A percentile compares a stretch with the other conserved stretches of the same genome.
Conservation (phyloP, 2,329 filamentous ascomycete species). For the Penicillium sp. region DNA sequence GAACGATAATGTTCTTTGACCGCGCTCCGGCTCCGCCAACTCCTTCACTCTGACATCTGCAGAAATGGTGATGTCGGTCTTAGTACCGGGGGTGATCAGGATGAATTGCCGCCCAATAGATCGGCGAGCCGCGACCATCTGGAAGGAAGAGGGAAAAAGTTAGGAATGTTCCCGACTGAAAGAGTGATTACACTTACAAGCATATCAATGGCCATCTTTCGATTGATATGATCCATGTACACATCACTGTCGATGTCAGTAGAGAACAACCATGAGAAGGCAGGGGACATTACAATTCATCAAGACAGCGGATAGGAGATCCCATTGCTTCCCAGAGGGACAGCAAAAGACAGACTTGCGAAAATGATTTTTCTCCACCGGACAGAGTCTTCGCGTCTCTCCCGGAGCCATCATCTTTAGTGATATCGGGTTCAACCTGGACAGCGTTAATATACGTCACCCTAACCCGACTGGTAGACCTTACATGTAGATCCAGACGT, state of each 20-base stretch:
- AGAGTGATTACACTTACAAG: conserved; percentile 58
- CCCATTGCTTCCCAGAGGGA: conserved; percentile 98
- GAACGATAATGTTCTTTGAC: conserved; percentile 42
- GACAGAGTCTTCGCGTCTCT: conserved; percentile 88
- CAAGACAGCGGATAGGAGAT: conserved; percentile 85
- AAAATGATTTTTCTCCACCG: conserved; percentile 96
- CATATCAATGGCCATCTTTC: conserved; percentile 88
- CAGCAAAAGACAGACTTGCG: conserved; percentile 87
- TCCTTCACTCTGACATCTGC: conserved; percentile 46
- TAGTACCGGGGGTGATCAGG: conserved; percentile 89
- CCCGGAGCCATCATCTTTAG: conserved; percentile 64
- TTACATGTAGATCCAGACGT: conserved; percentile 70
- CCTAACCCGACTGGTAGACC: neutral
- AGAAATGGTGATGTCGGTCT: conserved; percentile 51
- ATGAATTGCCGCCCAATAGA: conserved; percentile 93
- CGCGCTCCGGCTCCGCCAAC: conserved; percentile 46
- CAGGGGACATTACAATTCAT: conserved; percentile 67
- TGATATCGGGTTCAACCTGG: conserved; percentile 63
- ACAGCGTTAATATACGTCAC: conserved; percentile 9
- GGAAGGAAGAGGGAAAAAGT: conserved; percentile 18
- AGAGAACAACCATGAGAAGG: conserved; percentile 15
- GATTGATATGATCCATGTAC: conserved; percentile 98
- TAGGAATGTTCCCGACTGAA: neutral
- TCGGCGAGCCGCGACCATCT: conserved; percentile 79
- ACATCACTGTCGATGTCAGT: conserved; percentile 60